These are phyloP conservation scores for Diaporthe sp. DNA, from an alignment of 2,329 filamentous ascomycete species.

Conservation along the genomic window DNA sequence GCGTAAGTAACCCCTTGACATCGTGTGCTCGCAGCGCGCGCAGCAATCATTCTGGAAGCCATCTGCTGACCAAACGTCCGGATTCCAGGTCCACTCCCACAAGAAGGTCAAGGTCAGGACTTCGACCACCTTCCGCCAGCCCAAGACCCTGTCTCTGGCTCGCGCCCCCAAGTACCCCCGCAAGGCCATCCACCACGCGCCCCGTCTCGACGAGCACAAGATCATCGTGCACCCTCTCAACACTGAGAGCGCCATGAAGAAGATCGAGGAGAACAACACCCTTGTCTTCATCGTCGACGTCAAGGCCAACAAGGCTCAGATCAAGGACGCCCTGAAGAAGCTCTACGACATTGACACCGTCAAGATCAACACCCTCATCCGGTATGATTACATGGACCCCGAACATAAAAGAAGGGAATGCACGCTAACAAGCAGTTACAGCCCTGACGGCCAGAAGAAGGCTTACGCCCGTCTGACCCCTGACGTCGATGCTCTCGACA, in stretches of 20 bases:
- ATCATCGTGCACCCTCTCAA: constrained; percentile 98
- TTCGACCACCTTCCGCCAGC: constrained; percentile 96
- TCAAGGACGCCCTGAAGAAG: constrained; percentile 98
- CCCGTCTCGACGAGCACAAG: constrained; percentile 97
- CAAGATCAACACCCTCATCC: constrained; percentile 99
- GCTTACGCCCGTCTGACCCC: constrained; percentile 95
- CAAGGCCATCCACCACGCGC: constrained; percentile 91
- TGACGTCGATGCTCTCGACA: constrained; percentile 98
- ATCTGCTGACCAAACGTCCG: constrained; percentile 43
- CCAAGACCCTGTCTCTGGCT: constrained; percentile 94
- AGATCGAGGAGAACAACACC: constrained; percentile 99
- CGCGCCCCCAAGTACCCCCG: constrained; percentile 96
- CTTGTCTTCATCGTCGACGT: constrained; percentile 97
- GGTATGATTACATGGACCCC: constrained; percentile 67
- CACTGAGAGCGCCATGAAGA: constrained; percentile 99
- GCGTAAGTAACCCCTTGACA: constrained; percentile 74
- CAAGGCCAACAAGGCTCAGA: constrained; percentile 99
- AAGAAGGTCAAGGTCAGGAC: constrained; percentile 94
- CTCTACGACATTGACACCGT: constrained; percentile 98
- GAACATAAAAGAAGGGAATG: neutral
- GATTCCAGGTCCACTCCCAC: constrained; percentile 68
- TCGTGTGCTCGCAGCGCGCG: neutral
- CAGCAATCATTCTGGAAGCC: neutral
- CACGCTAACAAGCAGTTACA: constrained; percentile 52
- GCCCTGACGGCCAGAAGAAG: constrained; percentile 98